Evolutionary conservation across 805 yeast genomes (phyloP).

Genomic region (Saccharomycopsis sp.): DNA sequence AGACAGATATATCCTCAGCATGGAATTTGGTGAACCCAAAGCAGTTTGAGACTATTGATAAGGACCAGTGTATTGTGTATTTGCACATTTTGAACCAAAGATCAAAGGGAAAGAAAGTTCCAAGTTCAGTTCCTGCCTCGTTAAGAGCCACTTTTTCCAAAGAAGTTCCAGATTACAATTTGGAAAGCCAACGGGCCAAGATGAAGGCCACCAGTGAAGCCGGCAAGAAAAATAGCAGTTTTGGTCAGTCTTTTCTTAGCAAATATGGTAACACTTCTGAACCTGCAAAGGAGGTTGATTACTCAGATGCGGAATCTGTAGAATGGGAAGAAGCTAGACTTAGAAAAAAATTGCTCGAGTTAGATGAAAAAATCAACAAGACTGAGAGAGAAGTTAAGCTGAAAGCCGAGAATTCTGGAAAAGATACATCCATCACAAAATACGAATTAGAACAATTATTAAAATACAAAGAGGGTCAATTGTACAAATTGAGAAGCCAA

Average conservation of each 20-base stretch:
- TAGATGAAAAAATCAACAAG: constrained; percentile 55
- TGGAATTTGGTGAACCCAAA: constrained; percentile 96
- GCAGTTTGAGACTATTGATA: constrained; percentile 78
- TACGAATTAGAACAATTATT: constrained; percentile 76
- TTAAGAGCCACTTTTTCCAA: constrained; percentile 86
- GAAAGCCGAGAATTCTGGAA: constrained; percentile 24
- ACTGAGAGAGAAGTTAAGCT: constrained; percentile 42
- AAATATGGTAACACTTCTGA: constrained; percentile 40
- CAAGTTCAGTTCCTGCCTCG: constrained; percentile 90
- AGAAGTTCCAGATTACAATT: constrained; percentile 66
- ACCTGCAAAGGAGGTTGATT: constrained; percentile 11
- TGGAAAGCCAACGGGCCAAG: constrained; percentile 38
- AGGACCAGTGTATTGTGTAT: constrained; percentile 84
- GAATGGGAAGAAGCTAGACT: constrained; percentile 91
- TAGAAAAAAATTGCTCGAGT: constrained; percentile 64
- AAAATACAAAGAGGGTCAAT: constrained; percentile 61
- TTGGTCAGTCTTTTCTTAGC: constrained; percentile 47
- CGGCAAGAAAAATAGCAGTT: constrained; percentile 25
- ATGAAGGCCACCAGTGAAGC: constrained; percentile 18
- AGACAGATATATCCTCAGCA: constrained; percentile 76
- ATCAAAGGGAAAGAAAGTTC: constrained; percentile 68
- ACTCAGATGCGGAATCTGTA: constrained; percentile 43
- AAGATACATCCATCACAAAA: constrained; percentile 30
- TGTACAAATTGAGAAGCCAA: constrained; percentile 32
- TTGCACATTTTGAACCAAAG: constrained; percentile 88